These are phyloP conservation scores for Paecilomyces variotii DNA, from an alignment of 2,329 filamentous ascomycete genomes.

Conservation along the genomic window DNA sequence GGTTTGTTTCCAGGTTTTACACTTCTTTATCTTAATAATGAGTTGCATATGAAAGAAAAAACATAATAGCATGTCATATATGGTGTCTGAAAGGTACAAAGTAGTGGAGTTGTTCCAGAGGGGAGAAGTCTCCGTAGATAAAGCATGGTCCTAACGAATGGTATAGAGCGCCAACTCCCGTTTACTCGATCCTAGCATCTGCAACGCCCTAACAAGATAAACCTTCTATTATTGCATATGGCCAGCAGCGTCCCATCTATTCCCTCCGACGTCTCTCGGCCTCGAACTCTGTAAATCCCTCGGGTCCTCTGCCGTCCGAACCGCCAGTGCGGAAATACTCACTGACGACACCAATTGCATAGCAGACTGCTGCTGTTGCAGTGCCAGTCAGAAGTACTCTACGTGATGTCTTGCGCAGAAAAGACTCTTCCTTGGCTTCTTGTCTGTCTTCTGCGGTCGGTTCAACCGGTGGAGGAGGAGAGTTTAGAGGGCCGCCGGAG, in stretches of 20 bases:
- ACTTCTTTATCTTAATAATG: neutral
- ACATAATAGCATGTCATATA: neutral
- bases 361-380: constrained; percentile 30
- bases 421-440: constrained; percentile 7
- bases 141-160: neutral
- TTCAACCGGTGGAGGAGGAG: constrained; percentile 2
- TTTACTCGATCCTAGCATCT: neutral
- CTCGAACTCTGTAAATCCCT: constrained; percentile 32
- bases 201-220: neutral
- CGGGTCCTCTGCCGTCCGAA: constrained; percentile 27
- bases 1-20: neutral
- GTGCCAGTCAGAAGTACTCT: constrained; percentile 28
- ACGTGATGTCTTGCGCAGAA: constrained; percentile 15
- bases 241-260: neutral
- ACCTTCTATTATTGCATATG: neutral
- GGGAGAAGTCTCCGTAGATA: neutral
- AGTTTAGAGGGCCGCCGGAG: constrained; percentile 17
- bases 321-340: constrained; percentile 38
- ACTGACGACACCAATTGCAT: constrained; percentile 31
- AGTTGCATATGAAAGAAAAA: neutral
- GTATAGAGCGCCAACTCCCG: neutral
- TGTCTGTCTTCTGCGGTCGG: neutral
- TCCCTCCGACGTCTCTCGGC: constrained; percentile 23
- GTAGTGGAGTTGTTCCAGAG: neutral
- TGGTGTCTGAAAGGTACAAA: neutral